Evolutionary conservation across 192 early-diverging fungal species (phyloP).

Genomic region (Dissophora ornata): DNA sequence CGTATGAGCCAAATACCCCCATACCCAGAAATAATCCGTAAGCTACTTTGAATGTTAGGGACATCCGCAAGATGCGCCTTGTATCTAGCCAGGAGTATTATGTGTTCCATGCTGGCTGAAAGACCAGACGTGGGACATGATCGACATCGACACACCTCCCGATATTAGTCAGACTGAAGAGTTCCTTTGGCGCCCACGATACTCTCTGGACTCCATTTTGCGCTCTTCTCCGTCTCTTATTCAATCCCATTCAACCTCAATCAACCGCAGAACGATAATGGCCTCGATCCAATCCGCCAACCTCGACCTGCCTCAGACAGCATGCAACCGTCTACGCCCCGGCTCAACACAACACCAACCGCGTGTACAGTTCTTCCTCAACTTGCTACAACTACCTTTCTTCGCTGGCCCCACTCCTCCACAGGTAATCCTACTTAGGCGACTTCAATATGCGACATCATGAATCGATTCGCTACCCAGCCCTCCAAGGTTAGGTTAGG

Average conservation of each 20-base stretch:
- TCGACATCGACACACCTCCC: neutral
- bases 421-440: neutral
- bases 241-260: neutral
- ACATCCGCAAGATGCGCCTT: neutral
- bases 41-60: neutral
- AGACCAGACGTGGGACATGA: neutral
- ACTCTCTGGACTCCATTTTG: neutral
- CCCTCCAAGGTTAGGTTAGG: neutral
- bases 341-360: neutral
- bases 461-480: neutral
- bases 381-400: neutral
- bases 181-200: neutral
- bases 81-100: neutral
- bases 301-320: neutral
- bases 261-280: neutral
- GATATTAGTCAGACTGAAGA: neutral
- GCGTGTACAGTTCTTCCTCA: neutral
- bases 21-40: neutral
- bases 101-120: neutral
- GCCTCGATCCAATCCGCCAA: neutral
- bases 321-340: constrained; percentile 2
- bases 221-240: neutral
- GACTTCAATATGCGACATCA: constrained; percentile 8
- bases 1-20: no score
- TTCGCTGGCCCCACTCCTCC: constrained; percentile 1